phyloP scores from a whole-genome alignment of 2,329 filamentous ascomycete genomes.

The Nothomitra cinnamomea region DNA sequence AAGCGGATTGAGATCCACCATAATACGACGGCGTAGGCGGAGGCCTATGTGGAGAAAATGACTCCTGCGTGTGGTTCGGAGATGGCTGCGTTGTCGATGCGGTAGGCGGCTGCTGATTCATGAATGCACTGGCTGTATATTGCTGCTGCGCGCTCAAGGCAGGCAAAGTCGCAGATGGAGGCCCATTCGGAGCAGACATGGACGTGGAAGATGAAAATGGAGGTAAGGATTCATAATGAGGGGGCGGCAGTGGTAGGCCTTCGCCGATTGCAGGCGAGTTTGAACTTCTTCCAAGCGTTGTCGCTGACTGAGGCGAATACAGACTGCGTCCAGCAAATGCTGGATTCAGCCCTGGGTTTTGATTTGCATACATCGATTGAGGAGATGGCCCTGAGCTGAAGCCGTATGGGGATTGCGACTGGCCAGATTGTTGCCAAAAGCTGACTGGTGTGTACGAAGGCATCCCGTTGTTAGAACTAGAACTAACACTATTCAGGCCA shows the following conservation, averaged over 20 bases:
- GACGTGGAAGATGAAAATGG: constrained; percentile 43
- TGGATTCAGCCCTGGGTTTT: not conserved
- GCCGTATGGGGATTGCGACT: not conserved
- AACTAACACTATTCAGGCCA: not conserved
- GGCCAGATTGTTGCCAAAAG: constrained; percentile 1
- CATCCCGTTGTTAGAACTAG: not conserved
- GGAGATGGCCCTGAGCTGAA: constrained; percentile 1
- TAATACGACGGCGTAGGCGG: constrained; percentile 48
- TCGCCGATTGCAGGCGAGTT: constrained; percentile 39
- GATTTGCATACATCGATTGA: constrained; percentile 1
- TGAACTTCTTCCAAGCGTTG: constrained; percentile 31
- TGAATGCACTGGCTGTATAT: constrained; percentile 26
- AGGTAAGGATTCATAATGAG: constrained; percentile 50
- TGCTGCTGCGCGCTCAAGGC: constrained; percentile 27
- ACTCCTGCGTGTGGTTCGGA: constrained; percentile 40
- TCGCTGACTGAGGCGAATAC: constrained; percentile 41
- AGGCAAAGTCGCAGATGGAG: constrained; percentile 21
- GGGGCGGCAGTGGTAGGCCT: constrained; percentile 43
- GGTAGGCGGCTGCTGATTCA: constrained; percentile 29
- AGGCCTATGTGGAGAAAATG: constrained; percentile 34
- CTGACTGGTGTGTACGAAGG: constrained; percentile 3
- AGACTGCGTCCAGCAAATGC: constrained; percentile 33
- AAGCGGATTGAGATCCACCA: constrained; percentile 32
- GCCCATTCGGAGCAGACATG: constrained; percentile 34
- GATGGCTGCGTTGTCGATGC: constrained; percentile 34